These are phyloP conservation scores for Pyrenochaeta sp. DNA, from an alignment of 2,329 filamentous ascomycete genomes.

Conservation along the genomic window DNA sequence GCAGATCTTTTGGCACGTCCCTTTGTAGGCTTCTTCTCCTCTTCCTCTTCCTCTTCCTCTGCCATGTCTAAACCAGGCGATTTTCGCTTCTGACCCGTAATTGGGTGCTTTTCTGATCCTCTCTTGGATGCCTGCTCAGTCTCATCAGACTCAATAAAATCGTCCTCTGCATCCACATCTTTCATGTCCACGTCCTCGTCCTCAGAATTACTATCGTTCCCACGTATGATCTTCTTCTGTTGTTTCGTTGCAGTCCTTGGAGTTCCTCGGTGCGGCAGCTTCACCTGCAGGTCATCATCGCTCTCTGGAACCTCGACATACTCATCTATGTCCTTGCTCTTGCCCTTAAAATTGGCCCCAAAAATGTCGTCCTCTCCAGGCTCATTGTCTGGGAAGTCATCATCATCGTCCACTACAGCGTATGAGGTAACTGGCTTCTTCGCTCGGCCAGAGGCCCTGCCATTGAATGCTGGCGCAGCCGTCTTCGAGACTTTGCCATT, in stretches of 20 bases:
- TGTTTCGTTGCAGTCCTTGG: slow-evolving; percentile 49
- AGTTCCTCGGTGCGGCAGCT: slow-evolving; percentile 49
- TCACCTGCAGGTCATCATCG: slow-evolving; percentile 39
- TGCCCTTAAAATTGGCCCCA: slow-evolving; percentile 72
- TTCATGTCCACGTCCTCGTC: slow-evolving; percentile 64
- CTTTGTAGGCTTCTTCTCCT: slow-evolving; percentile 67
- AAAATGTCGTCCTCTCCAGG: slow-evolving; percentile 79
- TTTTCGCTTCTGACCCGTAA: slow-evolving; percentile 63
- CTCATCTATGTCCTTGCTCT: slow-evolving; percentile 69
- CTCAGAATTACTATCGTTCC: slow-evolving; percentile 52
- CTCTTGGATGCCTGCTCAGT: slow-evolving; percentile 51
- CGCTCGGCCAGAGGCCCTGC: slow-evolving; percentile 47
- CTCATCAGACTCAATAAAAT: slow-evolving; percentile 55
- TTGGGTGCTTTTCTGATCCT: slow-evolving; percentile 49
- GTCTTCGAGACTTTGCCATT: slow-evolving; percentile 41
- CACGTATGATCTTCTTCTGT: slow-evolving; percentile 56
- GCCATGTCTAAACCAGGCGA: slow-evolving; percentile 63
- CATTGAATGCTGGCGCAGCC: slow-evolving; percentile 46
- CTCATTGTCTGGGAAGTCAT: slow-evolving; percentile 56
- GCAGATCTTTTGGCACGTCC: slow-evolving; percentile 47
- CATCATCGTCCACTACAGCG: slow-evolving; percentile 69
- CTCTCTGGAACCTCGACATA: slow-evolving; percentile 67
- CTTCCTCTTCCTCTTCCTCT: slow-evolving; percentile 62
- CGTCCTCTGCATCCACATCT: slow-evolving; percentile 56
- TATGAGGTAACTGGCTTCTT: slow-evolving; percentile 55